Evolutionary conservation across 2,329 filamentous ascomycete genomes (phyloP).

Genomic region (Aspergillus sp.): DNA sequence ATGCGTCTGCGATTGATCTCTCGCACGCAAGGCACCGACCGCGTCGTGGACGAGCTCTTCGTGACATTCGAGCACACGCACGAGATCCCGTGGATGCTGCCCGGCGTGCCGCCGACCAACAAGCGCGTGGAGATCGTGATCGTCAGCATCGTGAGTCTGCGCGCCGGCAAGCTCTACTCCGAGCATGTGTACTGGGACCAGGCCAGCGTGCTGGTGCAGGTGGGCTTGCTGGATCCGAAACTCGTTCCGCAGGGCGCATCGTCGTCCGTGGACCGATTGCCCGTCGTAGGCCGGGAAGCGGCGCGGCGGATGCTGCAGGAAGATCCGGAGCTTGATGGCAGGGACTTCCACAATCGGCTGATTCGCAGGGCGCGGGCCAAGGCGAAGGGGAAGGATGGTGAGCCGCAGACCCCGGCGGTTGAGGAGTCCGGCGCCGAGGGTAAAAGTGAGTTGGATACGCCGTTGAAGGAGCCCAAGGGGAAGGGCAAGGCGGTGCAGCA

Average conservation of each 20-base stretch:
- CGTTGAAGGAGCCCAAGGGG: conserved; percentile 8
- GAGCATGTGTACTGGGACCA: conserved; percentile 65
- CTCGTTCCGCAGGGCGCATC: conserved; percentile 49
- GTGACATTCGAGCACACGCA: conserved; percentile 58
- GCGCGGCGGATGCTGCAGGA: conserved; percentile 43
- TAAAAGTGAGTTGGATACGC: conserved; percentile 22
- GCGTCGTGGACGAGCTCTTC: conserved; percentile 62
- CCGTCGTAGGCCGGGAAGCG: conserved; percentile 41
- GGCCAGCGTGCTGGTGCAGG: conserved; percentile 59
- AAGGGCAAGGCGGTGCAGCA: conserved; percentile 25
- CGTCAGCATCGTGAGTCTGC: conserved; percentile 56
- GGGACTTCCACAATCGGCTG: conserved; percentile 36
- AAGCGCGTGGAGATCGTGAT: conserved; percentile 58
- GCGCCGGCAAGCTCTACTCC: conserved; percentile 54
- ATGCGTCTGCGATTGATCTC: conserved; percentile 56
- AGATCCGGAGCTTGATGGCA: conserved; percentile 33
- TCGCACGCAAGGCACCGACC: conserved; percentile 58
- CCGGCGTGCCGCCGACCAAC: conserved; percentile 57
- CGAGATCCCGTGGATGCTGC: conserved; percentile 60
- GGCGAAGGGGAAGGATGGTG: conserved; percentile 8
- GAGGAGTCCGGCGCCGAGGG: conserved; percentile 28
- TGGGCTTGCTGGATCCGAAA: conserved; percentile 59
- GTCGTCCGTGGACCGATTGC: conserved; percentile 33
- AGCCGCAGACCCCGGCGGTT: conserved; percentile 9
- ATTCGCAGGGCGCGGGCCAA: conserved; percentile 26